Base-by-base conservation (phyloP, 306 rosid species). In the Trifolium subterraneum region DNA sequence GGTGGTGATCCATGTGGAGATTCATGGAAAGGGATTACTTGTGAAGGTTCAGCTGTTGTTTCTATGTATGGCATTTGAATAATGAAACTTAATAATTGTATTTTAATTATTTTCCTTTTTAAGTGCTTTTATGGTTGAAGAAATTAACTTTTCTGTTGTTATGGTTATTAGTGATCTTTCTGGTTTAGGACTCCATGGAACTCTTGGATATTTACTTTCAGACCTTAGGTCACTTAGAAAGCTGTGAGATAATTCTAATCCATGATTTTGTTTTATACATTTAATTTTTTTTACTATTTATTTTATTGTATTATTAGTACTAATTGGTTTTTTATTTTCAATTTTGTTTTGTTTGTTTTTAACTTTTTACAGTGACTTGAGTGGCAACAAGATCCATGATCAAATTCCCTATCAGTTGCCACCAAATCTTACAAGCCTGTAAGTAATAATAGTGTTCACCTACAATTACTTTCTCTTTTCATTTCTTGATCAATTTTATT, bases 351-450 rank as follows among this genome's bases (percentile, higher is more conserved):
- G n/a, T 11, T 4, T 20, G 4, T 72, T 38, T 14, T 56, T 78
- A 75, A 62, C 71, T 58, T 66, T 62, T 51, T n/a, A 1, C 1
- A 88, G 99, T 60, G 98, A 95, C 82, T 61, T 95, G 64, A 95
- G 97, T 63, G 81, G 82, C 84, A 95, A 95, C 87, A 78, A 63
- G 79, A 87, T 95, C 74, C 98, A 90, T 9, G 99, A 90, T 36
- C 52, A 83, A 16, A 64, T 95, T 78, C 98, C 99, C 3, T 95
- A 95, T 64, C 97, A 92, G 73, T 75, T 95, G 39, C 99, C 99
- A 10, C 99, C 99, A 1, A 95, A 95, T 82, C 90, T 95, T 71
- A 90, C 98, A 4, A 92, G 96, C 98, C 77, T 95, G 98, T 95
- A 92, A 92, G 98, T 84, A 61, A 65, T 83, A 42, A 20, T 90